These are phyloP conservation scores for Aspergillus texensis DNA, from an alignment of 2,329 filamentous ascomycete genomes.

Conservation along the genomic window DNA sequence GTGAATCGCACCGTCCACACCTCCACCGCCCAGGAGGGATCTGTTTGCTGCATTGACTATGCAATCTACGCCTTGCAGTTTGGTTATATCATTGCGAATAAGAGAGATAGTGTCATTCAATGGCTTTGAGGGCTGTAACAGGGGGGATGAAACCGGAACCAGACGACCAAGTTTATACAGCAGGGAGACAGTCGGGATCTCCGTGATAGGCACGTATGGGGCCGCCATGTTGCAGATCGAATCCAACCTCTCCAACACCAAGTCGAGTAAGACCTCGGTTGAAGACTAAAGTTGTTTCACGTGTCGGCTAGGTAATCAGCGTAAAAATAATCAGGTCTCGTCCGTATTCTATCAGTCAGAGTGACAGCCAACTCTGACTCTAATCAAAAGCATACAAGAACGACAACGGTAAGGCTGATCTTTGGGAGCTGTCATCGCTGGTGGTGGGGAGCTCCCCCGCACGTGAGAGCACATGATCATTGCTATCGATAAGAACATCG, in stretches of 20 bases:
- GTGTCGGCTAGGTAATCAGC: not conserved
- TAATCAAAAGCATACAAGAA: not conserved
- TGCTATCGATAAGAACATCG: constrained; percentile 14
- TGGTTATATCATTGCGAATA: constrained; percentile 79
- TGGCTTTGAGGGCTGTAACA: constrained; percentile 48
- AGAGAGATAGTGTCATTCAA: constrained; percentile 63
- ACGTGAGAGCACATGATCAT: constrained; percentile 22
- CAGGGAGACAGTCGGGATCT: constrained; percentile 50
- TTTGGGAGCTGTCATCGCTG: not conserved
- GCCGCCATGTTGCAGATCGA: constrained; percentile 21
- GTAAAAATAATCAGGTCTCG: not conserved
- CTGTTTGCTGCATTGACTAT: constrained; percentile 93
- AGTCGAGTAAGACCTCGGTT: not conserved
- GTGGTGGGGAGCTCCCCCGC: constrained; percentile 15
- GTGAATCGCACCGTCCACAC: constrained; percentile 88
- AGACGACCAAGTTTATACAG: constrained; percentile 67
- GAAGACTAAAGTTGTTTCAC: not conserved
- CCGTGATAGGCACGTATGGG: constrained; percentile 28
- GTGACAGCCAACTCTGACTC: not conserved
- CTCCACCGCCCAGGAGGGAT: constrained; percentile 80
- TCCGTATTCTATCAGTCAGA: not conserved
- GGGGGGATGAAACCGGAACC: constrained; percentile 25
- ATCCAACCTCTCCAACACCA: not conserved
- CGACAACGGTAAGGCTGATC: not conserved
- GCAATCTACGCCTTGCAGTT: constrained; percentile 68